Evolutionary conservation across 345 rosid genomes (phyloP), one percentile per base, ranked within the genome.

Genomic region (Physaria fendleri): DNA sequence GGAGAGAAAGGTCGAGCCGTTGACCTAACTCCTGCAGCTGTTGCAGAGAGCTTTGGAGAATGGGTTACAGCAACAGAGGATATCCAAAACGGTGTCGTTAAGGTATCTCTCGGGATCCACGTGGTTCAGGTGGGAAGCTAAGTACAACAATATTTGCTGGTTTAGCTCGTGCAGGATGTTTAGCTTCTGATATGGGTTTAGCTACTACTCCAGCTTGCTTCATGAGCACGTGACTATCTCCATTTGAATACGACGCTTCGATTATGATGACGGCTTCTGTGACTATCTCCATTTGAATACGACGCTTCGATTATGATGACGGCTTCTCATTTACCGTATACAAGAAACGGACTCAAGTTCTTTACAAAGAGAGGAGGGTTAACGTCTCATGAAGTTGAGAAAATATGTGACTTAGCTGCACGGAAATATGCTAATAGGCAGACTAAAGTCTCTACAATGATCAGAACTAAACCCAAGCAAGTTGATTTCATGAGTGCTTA

Each of bases 151-250:
- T 85, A 22, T 81, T 88, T 32, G 79, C 94, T 0, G 97, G 97
- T 22, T 85, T 88, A 9, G 66, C 78, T 58, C 87, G 97, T 15
- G 94, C 95, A 1, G 97, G 89, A 0, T 88, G 97, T 72, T 23
- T 74, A 79, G 81, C 43, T 30, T 80, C 84, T 53, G 97, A 88
- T 32, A 86, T 86, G 85, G 94, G 95, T 37, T 89, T 92, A 12
- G 99, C 98, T 1, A 88, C 98, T 2, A 86, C 97, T 34, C 98
- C 98, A 0, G 97, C 97, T 71, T 88, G 98, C 76, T 93, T 86
- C 73, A 83, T 89, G 95, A 88, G 97, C 61, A 86, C n/a, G n/a
- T n/a, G n/a, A n/a, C n/a, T n/a, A n/a, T n/a, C n/a, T n/a, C n/a
- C n/a, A n/a, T n/a, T n/a, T n/a, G n/a, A n/a, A n/a, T n/a, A n/a